Conservation (phyloP, 1,284 basidiomycete genomes). For the Acaromyces ingoldii region DNA sequence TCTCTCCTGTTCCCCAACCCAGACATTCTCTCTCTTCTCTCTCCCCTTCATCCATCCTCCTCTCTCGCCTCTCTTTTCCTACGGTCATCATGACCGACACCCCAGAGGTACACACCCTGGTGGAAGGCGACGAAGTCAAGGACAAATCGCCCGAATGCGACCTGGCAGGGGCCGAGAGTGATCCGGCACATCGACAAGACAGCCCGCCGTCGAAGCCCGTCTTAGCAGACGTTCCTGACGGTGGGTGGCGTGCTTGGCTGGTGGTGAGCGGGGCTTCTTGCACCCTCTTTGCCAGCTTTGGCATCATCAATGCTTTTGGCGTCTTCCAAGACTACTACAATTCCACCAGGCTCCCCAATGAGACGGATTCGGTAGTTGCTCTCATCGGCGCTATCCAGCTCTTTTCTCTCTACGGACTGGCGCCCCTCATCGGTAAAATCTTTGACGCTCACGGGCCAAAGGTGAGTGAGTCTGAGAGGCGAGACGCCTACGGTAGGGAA, state of each 20-base stretch:
- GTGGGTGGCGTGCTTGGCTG: neutral
- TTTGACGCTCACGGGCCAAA: slow-evolving; percentile 3
- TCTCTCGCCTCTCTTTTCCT: no score
- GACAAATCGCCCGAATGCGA: no score
- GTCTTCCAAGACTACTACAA: slow-evolving; percentile 5
- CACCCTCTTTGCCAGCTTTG: neutral
- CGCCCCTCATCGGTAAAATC: slow-evolving; percentile 8
- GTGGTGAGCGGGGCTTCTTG: neutral
- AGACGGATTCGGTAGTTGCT: slow-evolving; percentile 5
- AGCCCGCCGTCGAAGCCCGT: neutral
- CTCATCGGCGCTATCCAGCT: slow-evolving; percentile 10
- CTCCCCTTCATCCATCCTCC: no score
- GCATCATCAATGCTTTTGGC: slow-evolving; percentile 2
- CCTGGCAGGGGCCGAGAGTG: no score
- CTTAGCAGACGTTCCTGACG: neutral
- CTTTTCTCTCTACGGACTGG: slow-evolving; percentile 4
- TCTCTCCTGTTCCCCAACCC: no score
- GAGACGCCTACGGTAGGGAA: no score
- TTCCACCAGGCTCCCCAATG: neutral
- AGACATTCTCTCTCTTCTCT: no score
- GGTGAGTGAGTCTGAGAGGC: neutral
- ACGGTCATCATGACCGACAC: no score
- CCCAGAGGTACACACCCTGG: no score
- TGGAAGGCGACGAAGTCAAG: no score
- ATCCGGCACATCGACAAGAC: no score